Base-by-base conservation (phyloP, 2,329 filamentous ascomycete genomes). In the Colletotrichum camelliae region DNA sequence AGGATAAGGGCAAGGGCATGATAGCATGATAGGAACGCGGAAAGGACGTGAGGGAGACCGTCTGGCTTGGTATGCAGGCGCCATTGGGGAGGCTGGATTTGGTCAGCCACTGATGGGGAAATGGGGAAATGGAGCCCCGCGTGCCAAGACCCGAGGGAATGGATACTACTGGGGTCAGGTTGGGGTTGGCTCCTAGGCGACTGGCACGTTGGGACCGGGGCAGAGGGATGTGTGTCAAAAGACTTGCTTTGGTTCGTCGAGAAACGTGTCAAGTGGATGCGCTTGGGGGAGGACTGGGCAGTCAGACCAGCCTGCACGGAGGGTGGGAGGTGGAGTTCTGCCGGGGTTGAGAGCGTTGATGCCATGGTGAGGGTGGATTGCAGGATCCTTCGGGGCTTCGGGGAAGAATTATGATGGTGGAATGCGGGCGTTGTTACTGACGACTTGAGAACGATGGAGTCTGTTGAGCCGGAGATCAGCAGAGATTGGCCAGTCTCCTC, bases 101-200 rank as follows among this genome's bases (percentile, higher is more conserved):
- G 64, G 73, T 75, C 64, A 76, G 74, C 70, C 43, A 67, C 31
- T 55, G 35, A 18, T 73, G 64, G 58, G 57, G 73, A 52, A 37
- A 48, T 31, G 61, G 68, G 62, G 37, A 31, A 37, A 61, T 75
- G 43, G 65, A 74, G 60, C 74, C 70, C 74, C 74, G 74, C 74
- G 70, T 76, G 74, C 73, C 74, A 76, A 76, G 74, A 43, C 64
- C 74, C 74, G 74, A 76, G 74, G 74, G 70, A 74, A 76, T 65
- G 74, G 74, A 74, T 64, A 68, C 21, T 64, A 62, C 74, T 76
- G 70, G 64, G 74, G 43, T 35, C 33, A 27, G 58, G 21, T 60
- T 74, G 69, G 73, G 73, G 62, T 72, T 37, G 35, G 31, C 16
- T 15, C 2, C 31, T 31, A 72, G 69, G 55, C 21, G 61, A 69